Evolutionary conservation across 2,329 filamentous ascomycete genomes (phyloP).

Genomic region (Colletotrichum echinochloae): DNA sequence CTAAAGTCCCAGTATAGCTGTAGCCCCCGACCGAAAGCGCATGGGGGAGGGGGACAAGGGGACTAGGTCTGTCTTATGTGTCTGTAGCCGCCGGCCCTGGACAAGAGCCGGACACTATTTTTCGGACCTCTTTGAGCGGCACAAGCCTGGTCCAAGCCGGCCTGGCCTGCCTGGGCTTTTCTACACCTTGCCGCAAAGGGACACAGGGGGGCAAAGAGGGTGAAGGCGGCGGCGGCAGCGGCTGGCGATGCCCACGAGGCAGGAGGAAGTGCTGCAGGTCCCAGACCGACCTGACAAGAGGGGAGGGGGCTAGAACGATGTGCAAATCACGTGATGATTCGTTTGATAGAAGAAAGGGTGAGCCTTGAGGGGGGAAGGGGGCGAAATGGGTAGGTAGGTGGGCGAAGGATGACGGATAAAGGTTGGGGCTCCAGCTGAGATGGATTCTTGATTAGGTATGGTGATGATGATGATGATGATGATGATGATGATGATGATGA

Average conservation of each 20-base stretch:
- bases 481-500: too few species aligned
- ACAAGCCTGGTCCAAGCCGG: background rate
- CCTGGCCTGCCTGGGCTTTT: background rate
- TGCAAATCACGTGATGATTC: background rate
- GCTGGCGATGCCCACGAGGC: background rate
- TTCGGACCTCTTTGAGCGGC: background rate
- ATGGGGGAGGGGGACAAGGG: background rate
- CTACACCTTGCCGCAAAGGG: slow-evolving; percentile 10
- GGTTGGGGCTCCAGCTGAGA: background rate
- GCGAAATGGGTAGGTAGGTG: background rate
- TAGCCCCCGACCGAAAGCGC: background rate
- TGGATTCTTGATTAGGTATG: slow-evolving; percentile 1
- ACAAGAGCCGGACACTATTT: background rate
- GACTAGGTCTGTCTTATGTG: background rate
- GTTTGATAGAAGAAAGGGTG: background rate
- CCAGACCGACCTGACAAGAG: background rate
- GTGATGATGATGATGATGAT: background rate
- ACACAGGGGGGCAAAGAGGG: too few species aligned
- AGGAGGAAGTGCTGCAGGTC: background rate
- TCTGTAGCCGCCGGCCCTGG: background rate
- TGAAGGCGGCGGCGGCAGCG: background rate
- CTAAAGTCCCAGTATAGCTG: background rate
- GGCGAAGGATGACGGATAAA: slow-evolving; percentile 5
- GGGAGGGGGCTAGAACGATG: background rate
- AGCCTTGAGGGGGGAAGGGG: background rate